Conservation (phyloP, 352 stramenopile species). For the Phytopythium montanum region DNA sequence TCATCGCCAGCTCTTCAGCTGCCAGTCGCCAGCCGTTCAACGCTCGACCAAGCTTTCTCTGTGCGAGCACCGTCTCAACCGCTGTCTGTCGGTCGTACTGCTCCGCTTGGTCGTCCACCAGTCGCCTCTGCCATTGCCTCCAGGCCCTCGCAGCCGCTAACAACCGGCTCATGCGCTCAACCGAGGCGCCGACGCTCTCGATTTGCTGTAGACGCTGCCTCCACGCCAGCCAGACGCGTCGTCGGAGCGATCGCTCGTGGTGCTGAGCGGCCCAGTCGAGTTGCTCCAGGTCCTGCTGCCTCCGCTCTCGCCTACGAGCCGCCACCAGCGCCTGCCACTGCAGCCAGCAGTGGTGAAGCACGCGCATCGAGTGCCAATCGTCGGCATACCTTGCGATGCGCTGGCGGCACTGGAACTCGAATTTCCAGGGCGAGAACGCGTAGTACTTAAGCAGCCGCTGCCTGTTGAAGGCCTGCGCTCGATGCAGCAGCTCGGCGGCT, state of each 20-base stretch:
- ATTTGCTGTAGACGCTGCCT: conserved; percentile 14
- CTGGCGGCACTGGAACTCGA: conserved; percentile 8
- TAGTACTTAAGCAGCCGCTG: conserved; percentile 47
- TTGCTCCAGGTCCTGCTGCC: conserved; percentile 19
- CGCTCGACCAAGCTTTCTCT: conserved; percentile 17
- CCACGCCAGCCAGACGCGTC: conserved; percentile 14
- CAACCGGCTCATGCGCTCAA: conserved; percentile 31
- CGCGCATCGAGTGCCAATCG: conserved; percentile 42
- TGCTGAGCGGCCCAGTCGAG: conserved; percentile 18
- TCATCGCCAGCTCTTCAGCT: conserved; percentile 18
- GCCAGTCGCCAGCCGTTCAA: conserved; percentile 27
- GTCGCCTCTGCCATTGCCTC: conserved; percentile 21
- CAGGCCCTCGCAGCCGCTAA: conserved; percentile 24
- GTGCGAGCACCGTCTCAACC: conserved; percentile 8
- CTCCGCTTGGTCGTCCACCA: conserved; percentile 9
- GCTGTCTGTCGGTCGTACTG: conserved; percentile 12
- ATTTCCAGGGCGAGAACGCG: conserved; percentile 38
- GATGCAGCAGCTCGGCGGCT: conserved; percentile 20
- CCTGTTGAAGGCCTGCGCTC: conserved; percentile 27
- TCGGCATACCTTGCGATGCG: background rate
- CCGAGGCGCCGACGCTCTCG: conserved; percentile 14
- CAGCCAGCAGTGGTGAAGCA: conserved; percentile 34
- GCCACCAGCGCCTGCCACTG: conserved; percentile 35
- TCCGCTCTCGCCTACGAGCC: conserved; percentile 12
- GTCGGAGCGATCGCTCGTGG: conserved; percentile 14